Evolutionary conservation across 2,329 filamentous ascomycete species (phyloP).

Genomic region (Trichoderma atroviride): DNA sequence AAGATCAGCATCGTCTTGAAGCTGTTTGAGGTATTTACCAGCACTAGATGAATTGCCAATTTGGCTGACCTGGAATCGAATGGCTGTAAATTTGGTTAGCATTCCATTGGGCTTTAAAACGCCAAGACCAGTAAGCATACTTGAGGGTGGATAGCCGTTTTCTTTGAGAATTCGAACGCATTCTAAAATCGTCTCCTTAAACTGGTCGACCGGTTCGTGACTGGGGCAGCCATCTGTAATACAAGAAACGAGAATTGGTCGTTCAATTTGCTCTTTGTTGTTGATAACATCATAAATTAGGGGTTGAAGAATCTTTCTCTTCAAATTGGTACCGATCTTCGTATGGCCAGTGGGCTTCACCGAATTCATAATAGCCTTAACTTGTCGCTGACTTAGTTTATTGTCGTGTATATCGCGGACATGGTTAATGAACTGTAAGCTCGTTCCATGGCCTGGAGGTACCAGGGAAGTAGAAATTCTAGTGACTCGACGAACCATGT

Average conservation of each 20-base stretch:
- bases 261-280: not conserved
- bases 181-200: not conserved
- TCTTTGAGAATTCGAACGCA: not conserved
- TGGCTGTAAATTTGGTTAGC: not conserved
- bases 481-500: constrained; percentile 1
- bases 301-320: constrained; percentile 19
- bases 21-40: not conserved
- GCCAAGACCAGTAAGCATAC: not conserved
- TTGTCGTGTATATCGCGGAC: not conserved
- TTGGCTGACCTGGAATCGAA: constrained; percentile 23
- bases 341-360: constrained; percentile 8
- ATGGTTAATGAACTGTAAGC: constrained; percentile 22
- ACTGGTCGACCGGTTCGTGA: not conserved
- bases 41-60: constrained; percentile 13
- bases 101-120: not conserved
- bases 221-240: constrained; percentile 21
- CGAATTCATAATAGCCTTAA: not conserved
- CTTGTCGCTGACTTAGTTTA: not conserved
- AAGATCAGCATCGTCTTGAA: not conserved
- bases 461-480: constrained; percentile 16
- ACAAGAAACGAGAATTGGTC: constrained; percentile 20
- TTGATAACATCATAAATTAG: constrained; percentile 15
- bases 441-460: constrained; percentile 1
- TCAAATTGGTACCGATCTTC: constrained; percentile 8
- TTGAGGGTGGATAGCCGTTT: not conserved